Percentiles rank a stretch among this genome's conserved stretches.
Evolutionary conservation across 331 rosid species (phyloP).

Genomic region (Cucumis variabilis): DNA sequence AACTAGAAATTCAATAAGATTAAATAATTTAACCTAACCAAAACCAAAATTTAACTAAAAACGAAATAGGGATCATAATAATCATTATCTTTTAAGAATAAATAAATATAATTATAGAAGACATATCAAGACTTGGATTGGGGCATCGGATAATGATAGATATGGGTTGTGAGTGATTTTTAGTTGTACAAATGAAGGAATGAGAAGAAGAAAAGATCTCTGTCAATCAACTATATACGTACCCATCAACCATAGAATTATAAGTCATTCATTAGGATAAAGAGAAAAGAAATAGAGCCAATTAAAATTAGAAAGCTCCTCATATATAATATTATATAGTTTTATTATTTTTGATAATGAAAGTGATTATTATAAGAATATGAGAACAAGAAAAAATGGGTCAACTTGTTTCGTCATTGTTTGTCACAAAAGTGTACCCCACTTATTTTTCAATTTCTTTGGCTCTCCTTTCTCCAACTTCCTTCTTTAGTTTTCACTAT

Average conservation of each 20-base stretch:
- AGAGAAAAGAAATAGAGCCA: neutral
- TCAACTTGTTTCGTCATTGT: slow-evolving; percentile 24
- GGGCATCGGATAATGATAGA: slow-evolving; percentile 1
- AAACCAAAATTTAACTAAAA: no score
- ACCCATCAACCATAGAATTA: neutral
- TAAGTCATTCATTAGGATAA: neutral
- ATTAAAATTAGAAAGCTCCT: slow-evolving; percentile 3
- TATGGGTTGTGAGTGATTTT: neutral
- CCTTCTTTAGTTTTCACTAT: neutral
- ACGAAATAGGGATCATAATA: no score
- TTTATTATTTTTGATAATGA: slow-evolving; percentile 5
- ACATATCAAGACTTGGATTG: neutral
- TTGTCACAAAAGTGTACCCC: neutral
- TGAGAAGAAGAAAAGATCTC: neutral
- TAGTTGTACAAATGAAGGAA: neutral
- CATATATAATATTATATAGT: neutral
- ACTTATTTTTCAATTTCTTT: slow-evolving; percentile 3
- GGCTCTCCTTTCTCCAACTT: neutral
- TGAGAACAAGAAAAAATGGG: neutral
- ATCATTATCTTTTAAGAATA: no score
- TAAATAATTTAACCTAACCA: no score
- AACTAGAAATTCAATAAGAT: no score
- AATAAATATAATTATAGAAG: no score
- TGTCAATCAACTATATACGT: neutral
- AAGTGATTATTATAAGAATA: neutral